Evolutionary conservation across 305 asterid species (phyloP).

Genomic region (Fraxinus platypoda): DNA sequence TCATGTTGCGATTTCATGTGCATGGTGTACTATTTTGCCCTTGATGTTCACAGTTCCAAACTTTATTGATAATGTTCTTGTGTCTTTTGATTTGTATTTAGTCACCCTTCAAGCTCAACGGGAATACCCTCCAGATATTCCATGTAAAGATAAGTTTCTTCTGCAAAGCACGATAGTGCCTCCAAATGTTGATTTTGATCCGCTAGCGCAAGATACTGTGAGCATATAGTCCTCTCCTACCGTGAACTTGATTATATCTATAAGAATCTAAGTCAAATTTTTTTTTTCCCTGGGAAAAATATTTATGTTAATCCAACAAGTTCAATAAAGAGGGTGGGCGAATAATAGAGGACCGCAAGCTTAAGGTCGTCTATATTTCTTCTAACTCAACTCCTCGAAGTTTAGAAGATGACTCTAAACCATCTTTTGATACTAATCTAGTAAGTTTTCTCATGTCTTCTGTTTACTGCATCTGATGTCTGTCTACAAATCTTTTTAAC

Average conservation of each 20-base stretch:
- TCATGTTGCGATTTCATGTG: neutral
- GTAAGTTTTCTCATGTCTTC: constrained; percentile 36
- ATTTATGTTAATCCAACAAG: constrained; percentile 34
- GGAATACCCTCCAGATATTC: constrained; percentile 74
- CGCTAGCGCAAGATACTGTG: constrained; percentile 63
- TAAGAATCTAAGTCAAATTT: neutral
- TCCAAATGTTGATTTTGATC: constrained; percentile 51
- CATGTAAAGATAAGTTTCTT: constrained; percentile 76
- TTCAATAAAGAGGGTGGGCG: constrained; percentile 62
- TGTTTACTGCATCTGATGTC: neutral
- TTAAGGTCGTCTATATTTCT: constrained; percentile 56
- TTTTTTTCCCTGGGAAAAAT: neutral
- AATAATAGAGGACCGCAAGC: constrained; percentile 61
- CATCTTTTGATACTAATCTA: constrained; percentile 28
- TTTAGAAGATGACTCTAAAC: constrained; percentile 33
- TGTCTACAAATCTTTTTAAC: neutral
- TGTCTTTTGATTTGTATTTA: constrained; percentile 27
- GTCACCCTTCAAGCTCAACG: constrained; percentile 82
- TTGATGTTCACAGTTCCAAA: neutral
- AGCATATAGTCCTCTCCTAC: constrained; percentile 17
- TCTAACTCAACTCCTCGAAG: constrained; percentile 35
- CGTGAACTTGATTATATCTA: neutral
- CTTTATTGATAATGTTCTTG: neutral
- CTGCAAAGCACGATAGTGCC: constrained; percentile 61
- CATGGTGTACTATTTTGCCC: neutral